Conservation (phyloP, 2,329 filamentous ascomycete genomes). For the Berkeleyomyces rouxiae region DNA sequence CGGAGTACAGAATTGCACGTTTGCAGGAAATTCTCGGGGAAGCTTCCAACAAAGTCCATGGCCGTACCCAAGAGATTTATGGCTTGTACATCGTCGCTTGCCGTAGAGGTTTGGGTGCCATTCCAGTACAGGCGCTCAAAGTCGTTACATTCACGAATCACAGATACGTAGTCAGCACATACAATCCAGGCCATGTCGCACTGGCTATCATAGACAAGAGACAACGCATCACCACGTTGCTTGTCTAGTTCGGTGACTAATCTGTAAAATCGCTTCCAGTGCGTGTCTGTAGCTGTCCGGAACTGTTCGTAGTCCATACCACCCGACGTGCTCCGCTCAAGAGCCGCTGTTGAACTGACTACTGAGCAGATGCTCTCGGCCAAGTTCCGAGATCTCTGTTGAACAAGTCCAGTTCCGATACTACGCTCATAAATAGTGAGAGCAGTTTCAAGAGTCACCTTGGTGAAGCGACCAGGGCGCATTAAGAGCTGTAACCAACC, state of each 20-base stretch:
- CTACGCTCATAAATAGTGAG: constrained; percentile 65
- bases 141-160: constrained; percentile 61
- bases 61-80: constrained; percentile 53
- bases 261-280: constrained; percentile 84
- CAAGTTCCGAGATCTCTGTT: constrained; percentile 38
- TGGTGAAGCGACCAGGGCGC: constrained; percentile 66
- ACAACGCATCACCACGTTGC: constrained; percentile 65
- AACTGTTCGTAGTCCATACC: constrained; percentile 63
- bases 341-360: constrained; percentile 50
- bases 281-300: constrained; percentile 53
- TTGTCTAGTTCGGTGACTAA: constrained; percentile 75
- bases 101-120: constrained; percentile 21
- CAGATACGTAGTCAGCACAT: constrained; percentile 64
- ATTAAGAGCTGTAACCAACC: constrained; percentile 78
- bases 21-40: constrained; percentile 52
- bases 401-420: constrained; percentile 25
- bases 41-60: constrained; percentile 49
- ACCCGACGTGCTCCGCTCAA: constrained; percentile 44
- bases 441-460: constrained; percentile 66
- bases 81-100: constrained; percentile 35
- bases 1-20: constrained; percentile 51
- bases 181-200: constrained; percentile 67
- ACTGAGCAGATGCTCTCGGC: constrained; percentile 62
- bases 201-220: constrained; percentile 55
- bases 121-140: constrained; percentile 54